These are phyloP conservation scores for Serendipita sp. DNA, from an alignment of 768 basidiomycete genomes.

Conservation along the genomic window DNA sequence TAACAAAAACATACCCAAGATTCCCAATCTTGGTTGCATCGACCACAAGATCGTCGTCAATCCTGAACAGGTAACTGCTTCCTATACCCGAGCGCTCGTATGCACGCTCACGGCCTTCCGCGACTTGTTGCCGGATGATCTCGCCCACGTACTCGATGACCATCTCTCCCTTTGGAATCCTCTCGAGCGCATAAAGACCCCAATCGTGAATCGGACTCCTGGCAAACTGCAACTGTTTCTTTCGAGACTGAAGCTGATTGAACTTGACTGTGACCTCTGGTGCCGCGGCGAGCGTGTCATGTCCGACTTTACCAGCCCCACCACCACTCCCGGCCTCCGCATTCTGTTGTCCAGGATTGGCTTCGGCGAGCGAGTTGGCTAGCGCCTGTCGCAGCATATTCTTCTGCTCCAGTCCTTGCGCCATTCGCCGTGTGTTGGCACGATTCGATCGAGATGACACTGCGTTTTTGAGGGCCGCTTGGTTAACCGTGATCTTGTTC, in stretches of 20 bases:
- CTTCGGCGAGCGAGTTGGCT: conserved; percentile 16
- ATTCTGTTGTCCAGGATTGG: not conserved
- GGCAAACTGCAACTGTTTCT: conserved; percentile 94
- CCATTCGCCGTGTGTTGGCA: conserved; percentile 80
- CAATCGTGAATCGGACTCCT: conserved; percentile 95
- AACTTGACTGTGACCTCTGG: conserved; percentile 62
- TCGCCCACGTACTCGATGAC: conserved; percentile 99
- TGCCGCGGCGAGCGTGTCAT: conserved; percentile 22
- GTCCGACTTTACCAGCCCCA: conserved; percentile 50
- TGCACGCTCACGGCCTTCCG: conserved; percentile 91
- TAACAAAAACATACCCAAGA: conserved; percentile 57
- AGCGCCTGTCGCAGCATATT: conserved; percentile 47
- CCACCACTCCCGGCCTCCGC: conserved; percentile 32
- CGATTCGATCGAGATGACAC: conserved; percentile 79
- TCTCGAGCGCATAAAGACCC: conserved; percentile 97
- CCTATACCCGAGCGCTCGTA: conserved; percentile 97
- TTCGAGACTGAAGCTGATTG: conserved; percentile 93
- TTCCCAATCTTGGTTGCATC: conserved; percentile 99
- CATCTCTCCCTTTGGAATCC: conserved; percentile 88
- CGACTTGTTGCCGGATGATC: conserved; percentile 85
- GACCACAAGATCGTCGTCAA: conserved; percentile 95
- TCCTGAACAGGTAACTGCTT: conserved; percentile 92
- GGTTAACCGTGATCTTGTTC: conserved; percentile 12
- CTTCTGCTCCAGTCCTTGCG: conserved; percentile 87
- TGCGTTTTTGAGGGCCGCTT: conserved; percentile 37